Base-by-base conservation (phyloP, 202 grass and related monocot species). In the Zizania palustris region DNA sequence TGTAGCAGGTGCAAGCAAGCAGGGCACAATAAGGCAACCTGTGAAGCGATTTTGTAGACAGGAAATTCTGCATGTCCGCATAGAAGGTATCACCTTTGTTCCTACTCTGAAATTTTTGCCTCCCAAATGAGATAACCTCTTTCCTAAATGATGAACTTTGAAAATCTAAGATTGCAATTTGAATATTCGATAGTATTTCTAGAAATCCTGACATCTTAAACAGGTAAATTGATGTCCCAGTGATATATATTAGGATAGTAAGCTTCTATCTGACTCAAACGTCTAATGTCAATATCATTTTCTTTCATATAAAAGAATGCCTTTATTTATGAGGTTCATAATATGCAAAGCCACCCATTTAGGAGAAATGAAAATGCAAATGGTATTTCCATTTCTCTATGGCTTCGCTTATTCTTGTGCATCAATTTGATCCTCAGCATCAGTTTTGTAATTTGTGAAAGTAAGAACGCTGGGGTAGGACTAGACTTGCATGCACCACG, bases 1-100 rank as follows among this genome's bases (percentile, higher is more conserved):
- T 98, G 96, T 82, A 95, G 91, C 85, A 92, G 96, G 91, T 98
- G 96, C 78, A 98, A 98, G 83, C 83, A 86, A 84, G 80, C 86
- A 42, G 96, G 96, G 19, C 96, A 98, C 86, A 98, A 98, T 20
- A 98, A 98, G 51, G 96, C 96, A 72, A 98, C 96, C 36, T 98
- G 96, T 71, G 96, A 98, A 86, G 91, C 81, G 35, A 56, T 90
- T 87, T 77, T 92, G 46, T 93, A 88, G 82, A 63, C 45, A 55
- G 37, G 51, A 75, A 56, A 51, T 60, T 69, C 48, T 62, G 45
- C 18, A 63, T 80, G 57, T 69, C 40, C 67, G 61, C 69, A 11
- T 78, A 75, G 71, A 82, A 87, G 81, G 85, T 91, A 78, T 60
- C 7, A 19, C 55, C 59, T 71, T 6, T 28, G 13, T 54, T 7